Evolutionary conservation across 2,329 filamentous ascomycete genomes (phyloP).

Genomic region (Hypoxylon sp.): DNA sequence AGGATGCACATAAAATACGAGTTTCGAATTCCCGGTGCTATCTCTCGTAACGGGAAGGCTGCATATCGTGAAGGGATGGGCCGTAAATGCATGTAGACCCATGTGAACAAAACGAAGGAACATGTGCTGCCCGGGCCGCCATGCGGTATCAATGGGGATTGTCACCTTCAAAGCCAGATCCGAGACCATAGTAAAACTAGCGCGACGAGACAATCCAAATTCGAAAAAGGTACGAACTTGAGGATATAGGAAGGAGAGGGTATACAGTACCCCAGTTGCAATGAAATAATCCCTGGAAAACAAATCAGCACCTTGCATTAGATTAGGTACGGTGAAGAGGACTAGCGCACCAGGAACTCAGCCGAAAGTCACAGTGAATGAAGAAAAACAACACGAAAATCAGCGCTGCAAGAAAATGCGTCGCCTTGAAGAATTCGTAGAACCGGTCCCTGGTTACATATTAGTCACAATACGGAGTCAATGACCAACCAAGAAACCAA

Average conservation of each 20-base stretch:
- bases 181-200: slow-evolving; percentile 59
- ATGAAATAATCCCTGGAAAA: slow-evolving; percentile 71
- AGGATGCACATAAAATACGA: slow-evolving; percentile 69
- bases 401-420: slow-evolving; percentile 67
- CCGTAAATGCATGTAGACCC: slow-evolving; percentile 61
- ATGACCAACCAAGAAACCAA: slow-evolving; percentile 48
- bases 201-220: slow-evolving; percentile 63
- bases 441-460: slow-evolving; percentile 59
- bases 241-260: slow-evolving; percentile 62
- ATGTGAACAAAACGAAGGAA: slow-evolving; percentile 67
- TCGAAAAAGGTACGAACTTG: slow-evolving; percentile 64
- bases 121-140: slow-evolving; percentile 68
- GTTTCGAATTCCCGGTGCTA: slow-evolving; percentile 52
- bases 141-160: slow-evolving; percentile 62
- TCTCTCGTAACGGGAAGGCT: slow-evolving; percentile 58
- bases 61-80: slow-evolving; percentile 71
- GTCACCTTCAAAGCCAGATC: slow-evolving; percentile 60
- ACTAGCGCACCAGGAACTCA: slow-evolving; percentile 65
- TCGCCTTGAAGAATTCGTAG: slow-evolving; percentile 74
- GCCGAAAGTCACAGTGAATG: slow-evolving; percentile 69
- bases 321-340: not conserved
- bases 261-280: slow-evolving; percentile 67
- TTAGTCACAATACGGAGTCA: not conserved
- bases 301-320: slow-evolving; percentile 14
- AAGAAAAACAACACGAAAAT: slow-evolving; percentile 73